A percentile compares a stretch with the other conserved stretches of the same genome.
Evolutionary conservation across 495 filamentous ascomycete genomes (phyloP).

Genomic region (Hypoxylon lienhwacheense): DNA sequence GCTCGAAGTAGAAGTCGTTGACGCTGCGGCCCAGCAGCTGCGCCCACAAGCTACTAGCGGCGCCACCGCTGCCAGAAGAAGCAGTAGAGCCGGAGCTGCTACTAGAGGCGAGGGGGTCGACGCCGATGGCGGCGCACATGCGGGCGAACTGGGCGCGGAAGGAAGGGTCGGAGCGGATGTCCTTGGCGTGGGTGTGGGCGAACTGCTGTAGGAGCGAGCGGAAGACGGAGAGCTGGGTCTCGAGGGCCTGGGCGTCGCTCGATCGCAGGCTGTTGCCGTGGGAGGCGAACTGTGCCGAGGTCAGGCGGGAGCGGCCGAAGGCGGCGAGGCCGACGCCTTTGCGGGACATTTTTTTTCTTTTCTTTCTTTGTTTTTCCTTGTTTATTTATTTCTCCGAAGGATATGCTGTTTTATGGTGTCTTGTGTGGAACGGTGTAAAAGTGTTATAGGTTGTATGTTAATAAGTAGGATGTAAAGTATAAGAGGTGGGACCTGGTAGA

Average conservation of each 20-base stretch:
- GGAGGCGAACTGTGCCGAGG: constrained; percentile 79
- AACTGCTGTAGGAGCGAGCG: constrained; percentile 91
- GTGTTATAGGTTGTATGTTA: no score
- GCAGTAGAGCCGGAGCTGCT: constrained; percentile 39
- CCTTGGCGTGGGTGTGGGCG: constrained; percentile 88
- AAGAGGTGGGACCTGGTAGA: no score
- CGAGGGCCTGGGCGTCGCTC: constrained; percentile 76
- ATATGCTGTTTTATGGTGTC: not conserved
- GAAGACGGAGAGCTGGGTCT: constrained; percentile 93
- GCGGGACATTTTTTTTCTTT: constrained; percentile 48
- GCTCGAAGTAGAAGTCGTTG: constrained; percentile 98
- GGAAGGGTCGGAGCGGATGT: constrained; percentile 89
- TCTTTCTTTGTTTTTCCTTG: not conserved
- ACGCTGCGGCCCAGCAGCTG: constrained; percentile 88
- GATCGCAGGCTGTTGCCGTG: constrained; percentile 85
- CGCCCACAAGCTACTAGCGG: constrained; percentile 76
- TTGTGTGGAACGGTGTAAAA: no score
- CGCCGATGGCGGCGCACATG: constrained; percentile 96
- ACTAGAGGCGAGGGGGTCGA: constrained; percentile 84
- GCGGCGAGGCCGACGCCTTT: constrained; percentile 88
- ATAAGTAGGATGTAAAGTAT: no score
- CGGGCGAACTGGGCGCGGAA: constrained; percentile 97
- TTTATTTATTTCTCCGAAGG: not conserved
- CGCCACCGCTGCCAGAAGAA: constrained; percentile 47
- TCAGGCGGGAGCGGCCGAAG: constrained; percentile 79